Conservation (phyloP, 129 eudicot species). For the Flaveria trinervia region DNA sequence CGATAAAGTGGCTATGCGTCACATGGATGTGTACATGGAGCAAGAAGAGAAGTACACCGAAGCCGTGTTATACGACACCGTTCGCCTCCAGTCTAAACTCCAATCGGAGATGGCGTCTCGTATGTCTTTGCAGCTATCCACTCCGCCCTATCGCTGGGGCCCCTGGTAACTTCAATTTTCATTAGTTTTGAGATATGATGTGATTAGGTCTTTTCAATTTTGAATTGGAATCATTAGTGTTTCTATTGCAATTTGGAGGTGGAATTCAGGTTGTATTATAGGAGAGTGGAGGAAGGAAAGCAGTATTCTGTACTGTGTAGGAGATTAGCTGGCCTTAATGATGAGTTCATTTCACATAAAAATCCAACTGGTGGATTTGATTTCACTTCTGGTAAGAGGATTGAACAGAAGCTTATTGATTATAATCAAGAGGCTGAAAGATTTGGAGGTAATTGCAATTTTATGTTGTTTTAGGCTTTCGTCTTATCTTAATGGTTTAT, state of each 20-base stretch:
- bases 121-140: constrained; percentile 60
- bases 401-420: constrained; percentile 85
- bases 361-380: constrained; percentile 87
- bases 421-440: constrained; percentile 90
- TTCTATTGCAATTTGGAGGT: constrained; percentile 32
- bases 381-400: constrained; percentile 83
- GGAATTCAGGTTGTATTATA: constrained; percentile 77
- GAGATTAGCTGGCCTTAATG: constrained; percentile 72
- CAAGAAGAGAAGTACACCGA: constrained; percentile 95
- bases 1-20: constrained; percentile 94
- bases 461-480: not conserved
- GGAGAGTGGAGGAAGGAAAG: constrained; percentile 88
- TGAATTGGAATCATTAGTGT: not conserved
- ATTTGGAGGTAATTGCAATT: constrained; percentile 68
- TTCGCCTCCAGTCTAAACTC: constrained; percentile 68
- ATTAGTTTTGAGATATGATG: not conserved
- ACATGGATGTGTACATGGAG: constrained; percentile 91
- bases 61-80: constrained; percentile 74
- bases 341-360: constrained; percentile 81
- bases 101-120: constrained; percentile 91
- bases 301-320: constrained; percentile 78
- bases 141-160: constrained; percentile 87
- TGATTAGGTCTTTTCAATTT: not conserved
- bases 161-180: constrained; percentile 58
- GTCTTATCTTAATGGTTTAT: not conserved